phyloP scores from a whole-genome alignment of 2,329 filamentous ascomycete genomes.

The Phoma sp. region DNA sequence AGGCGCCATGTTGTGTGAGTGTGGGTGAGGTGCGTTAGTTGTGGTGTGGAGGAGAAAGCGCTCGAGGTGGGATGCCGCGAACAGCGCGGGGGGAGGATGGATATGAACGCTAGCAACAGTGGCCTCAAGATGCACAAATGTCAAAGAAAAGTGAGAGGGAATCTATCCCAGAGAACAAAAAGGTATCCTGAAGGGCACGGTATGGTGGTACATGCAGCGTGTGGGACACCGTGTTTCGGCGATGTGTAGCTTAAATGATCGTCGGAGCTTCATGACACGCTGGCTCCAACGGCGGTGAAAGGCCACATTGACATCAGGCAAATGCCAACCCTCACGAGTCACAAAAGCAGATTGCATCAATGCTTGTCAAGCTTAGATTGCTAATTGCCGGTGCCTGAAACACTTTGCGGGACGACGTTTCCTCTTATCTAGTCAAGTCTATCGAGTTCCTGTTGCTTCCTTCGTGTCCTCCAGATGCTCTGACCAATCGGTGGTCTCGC shows the following conservation, averaged over 20 bases:
- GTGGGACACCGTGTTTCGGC: slow-evolving; percentile 26
- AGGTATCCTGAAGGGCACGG: slow-evolving; percentile 18
- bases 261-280: slow-evolving; percentile 33
- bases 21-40: slow-evolving; percentile 18
- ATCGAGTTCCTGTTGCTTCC: slow-evolving; percentile 10
- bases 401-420: not conserved
- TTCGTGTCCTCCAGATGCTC: not conserved
- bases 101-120: slow-evolving; percentile 13
- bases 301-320: slow-evolving; percentile 41
- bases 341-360: slow-evolving; percentile 21
- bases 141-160: slow-evolving; percentile 34
- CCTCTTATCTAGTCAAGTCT: not conserved
- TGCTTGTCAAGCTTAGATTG: slow-evolving; percentile 18
- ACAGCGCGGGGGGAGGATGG: slow-evolving; percentile 25
- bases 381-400: slow-evolving; percentile 22
- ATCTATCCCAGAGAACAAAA: slow-evolving; percentile 31
- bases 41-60: slow-evolving; percentile 6
- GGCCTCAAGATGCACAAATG: slow-evolving; percentile 3
- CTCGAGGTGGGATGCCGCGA: slow-evolving; percentile 33
- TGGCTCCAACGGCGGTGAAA: slow-evolving; percentile 40
- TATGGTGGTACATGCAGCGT: slow-evolving; percentile 28
- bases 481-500: slow-evolving; percentile 32
- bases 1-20: slow-evolving; percentile 53
- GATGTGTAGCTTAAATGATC: slow-evolving; percentile 32
- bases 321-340: slow-evolving; percentile 24